Percentiles rank a stretch among this genome's conserved stretches.
phyloP scores from a whole-genome alignment of 768 basidiomycete genomes.

The Boletus sp. region DNA sequence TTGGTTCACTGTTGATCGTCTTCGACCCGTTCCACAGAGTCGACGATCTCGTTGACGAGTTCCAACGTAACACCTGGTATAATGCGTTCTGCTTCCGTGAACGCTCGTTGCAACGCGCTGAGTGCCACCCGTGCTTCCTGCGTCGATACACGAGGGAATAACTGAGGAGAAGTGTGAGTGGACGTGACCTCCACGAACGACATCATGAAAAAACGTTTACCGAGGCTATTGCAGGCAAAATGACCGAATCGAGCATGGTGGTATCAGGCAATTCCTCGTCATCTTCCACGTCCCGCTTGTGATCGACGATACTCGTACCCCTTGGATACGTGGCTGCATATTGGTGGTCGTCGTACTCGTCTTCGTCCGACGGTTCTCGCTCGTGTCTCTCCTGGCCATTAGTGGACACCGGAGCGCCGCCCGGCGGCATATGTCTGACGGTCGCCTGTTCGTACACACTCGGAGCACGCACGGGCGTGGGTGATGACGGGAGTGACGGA shows the following conservation, averaged over 20 bases:
- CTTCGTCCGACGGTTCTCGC: constrained; percentile 48
- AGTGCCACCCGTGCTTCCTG: constrained; percentile 87
- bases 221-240: constrained; percentile 93
- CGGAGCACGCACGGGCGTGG: constrained; percentile 34
- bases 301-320: constrained; percentile 39
- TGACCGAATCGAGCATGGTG: constrained; percentile 94
- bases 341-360: constrained; percentile 61
- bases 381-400: constrained; percentile 28
- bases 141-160: constrained; percentile 91
- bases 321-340: constrained; percentile 39
- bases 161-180: constrained; percentile 41
- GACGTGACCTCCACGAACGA: constrained; percentile 1
- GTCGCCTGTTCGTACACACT: constrained; percentile 61
- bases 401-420: constrained; percentile 16
- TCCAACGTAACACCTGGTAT: constrained; percentile 95
- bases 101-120: constrained; percentile 80
- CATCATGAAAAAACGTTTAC: constrained; percentile 46
- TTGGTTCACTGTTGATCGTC: constrained; percentile 42
- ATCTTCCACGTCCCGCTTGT: constrained; percentile 46
- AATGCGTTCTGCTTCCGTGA: constrained; percentile 91
- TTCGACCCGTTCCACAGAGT: constrained; percentile 66
- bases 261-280: constrained; percentile 66
- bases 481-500: constrained; percentile 52
- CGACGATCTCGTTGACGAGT: constrained; percentile 55
- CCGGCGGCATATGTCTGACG: constrained; percentile 56